Evolutionary conservation across 164 flowering plant species (phyloP), one percentile per base, ranked within the genome.

Genomic region (Nymphaea colorata): DNA sequence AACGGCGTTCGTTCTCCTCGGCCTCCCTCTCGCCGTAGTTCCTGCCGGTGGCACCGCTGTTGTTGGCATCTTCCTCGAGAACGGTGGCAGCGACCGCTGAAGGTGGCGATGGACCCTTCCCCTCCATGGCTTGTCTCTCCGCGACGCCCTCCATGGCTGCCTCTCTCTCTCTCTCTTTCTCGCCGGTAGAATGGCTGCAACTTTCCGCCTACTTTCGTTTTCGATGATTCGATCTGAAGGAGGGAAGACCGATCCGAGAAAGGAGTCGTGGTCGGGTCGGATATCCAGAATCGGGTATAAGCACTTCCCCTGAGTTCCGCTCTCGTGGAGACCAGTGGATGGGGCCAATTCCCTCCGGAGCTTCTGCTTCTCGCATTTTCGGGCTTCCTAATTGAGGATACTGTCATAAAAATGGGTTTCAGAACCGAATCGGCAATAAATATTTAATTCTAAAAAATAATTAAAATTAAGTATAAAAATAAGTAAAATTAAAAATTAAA

Each of bases 1-100:
- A 75, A 4, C 79, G 81, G 47, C 93, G 82, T 68, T 87, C 88
- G 16, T 79, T 76, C 16, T 79, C 94, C 67, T 83, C 89, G 43
- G 80, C 77, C 64, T 83, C 85, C 65, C 69, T 82, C 36, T 25
- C 36, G 36, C 36, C 36, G 36, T 62, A 70, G 43, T 44, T 14
- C 6, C 63, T 36, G 70, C 73, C 44, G 67, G 1, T 25, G 36
- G 36, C 36, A 15, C 15, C 14, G 57, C 57, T 51, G 57, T 15
- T 51, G 57, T 51, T 51, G 12, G 15, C 57, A 8, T 51, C 57
- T 7, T 51, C 57, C 12, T 51, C 57, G 57, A 8, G 57, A 15
- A 15, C 8, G 14, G 57, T 10, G 57, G 15, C 57, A 15, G 14
- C 42, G 44, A 59, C 65, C 51, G 41, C 41, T 10, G 68, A 69